Evolutionary conservation across 2,329 filamentous ascomycete genomes (phyloP).

Genomic region (Xylariaceae sp.): DNA sequence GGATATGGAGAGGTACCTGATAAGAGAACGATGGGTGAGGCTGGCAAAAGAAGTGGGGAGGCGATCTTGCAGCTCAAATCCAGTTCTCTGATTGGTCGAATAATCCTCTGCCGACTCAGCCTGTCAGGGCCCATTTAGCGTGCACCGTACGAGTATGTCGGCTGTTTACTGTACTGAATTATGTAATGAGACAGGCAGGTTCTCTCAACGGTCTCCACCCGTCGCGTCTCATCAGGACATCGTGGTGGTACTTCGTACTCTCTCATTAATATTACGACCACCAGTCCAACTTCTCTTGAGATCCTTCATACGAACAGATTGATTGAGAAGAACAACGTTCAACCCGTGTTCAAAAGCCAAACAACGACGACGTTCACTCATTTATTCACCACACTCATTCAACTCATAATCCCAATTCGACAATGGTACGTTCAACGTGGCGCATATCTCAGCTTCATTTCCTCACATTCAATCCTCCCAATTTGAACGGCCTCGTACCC

Average conservation of each 20-base stretch:
- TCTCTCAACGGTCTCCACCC: background rate
- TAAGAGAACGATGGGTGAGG: background rate
- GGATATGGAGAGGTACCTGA: background rate
- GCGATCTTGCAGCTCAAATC: background rate
- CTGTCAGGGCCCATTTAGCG: background rate
- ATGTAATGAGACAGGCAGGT: background rate
- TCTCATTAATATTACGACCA: background rate
- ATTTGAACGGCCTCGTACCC: too few species aligned
- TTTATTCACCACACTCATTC: background rate
- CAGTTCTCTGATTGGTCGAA: background rate
- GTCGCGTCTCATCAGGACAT: background rate
- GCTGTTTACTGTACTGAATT: background rate
- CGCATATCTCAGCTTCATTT: background rate
- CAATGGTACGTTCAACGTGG: conserved; percentile 7
- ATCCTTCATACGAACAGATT: too few species aligned
- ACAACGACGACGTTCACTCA: too few species aligned
- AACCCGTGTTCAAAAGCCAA: too few species aligned
- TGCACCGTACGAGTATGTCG: background rate
- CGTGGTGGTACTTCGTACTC: background rate
- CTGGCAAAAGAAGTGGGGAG: background rate
- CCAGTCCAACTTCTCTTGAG: too few species aligned
- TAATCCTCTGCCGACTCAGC: background rate
- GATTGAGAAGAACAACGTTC: background rate
- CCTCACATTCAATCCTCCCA: background rate
- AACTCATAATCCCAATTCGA: conserved; percentile 1